Evolutionary conservation across 495 filamentous ascomycete genomes (phyloP).

Genomic region (Podospora anserina): DNA sequence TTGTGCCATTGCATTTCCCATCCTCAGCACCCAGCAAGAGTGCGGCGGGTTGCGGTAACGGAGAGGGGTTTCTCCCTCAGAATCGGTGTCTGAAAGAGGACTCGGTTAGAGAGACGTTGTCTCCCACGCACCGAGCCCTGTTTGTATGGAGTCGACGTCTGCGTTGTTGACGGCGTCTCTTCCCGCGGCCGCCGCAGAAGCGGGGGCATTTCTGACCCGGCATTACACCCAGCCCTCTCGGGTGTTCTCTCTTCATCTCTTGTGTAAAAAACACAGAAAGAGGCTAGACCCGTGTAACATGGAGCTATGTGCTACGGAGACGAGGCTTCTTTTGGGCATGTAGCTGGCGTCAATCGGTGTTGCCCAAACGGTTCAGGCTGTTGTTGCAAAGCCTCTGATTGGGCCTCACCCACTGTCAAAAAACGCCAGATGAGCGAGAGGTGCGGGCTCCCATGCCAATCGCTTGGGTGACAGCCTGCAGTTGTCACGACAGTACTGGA

Average conservation of each 20-base stretch:
- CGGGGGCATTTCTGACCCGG: neutral
- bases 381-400: neutral
- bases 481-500: neutral
- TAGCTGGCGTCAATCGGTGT: neutral
- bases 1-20: neutral
- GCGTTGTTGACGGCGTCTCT: neutral
- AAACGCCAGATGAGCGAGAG: neutral
- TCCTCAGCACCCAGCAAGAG: neutral
- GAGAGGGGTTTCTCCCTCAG: neutral
- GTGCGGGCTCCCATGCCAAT: neutral
- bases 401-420: neutral
- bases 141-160: neutral
- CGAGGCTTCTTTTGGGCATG: conserved; percentile 2
- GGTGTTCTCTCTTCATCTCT: neutral
- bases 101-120: neutral
- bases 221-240: neutral
- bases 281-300: neutral
- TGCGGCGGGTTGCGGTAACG: neutral
- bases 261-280: neutral
- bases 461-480: neutral
- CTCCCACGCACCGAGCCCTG: neutral
- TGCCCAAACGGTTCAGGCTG: conserved; percentile 4
- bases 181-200: neutral
- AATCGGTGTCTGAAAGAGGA: neutral
- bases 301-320: neutral